Conservation (phyloP, 2,329 filamentous ascomycete species). For the Beauveria rudraprayagi region DNA sequence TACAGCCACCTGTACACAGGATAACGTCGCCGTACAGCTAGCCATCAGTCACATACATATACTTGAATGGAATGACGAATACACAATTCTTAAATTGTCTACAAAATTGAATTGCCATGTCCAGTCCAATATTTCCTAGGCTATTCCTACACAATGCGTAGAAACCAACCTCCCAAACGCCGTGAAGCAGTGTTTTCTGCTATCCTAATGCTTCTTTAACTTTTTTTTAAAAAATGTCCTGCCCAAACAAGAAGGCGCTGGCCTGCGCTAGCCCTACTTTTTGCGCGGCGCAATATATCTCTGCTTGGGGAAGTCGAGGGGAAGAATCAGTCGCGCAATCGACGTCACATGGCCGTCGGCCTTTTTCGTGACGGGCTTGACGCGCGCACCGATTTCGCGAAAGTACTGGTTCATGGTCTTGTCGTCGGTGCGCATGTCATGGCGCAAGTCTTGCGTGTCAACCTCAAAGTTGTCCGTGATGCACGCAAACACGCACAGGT, state of each 20-base stretch:
- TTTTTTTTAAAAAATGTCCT: not conserved
- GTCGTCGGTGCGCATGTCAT: conserved; percentile 65
- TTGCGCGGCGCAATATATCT: conserved; percentile 21
- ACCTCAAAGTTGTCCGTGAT: conserved; percentile 67
- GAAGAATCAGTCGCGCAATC: conserved; percentile 66
- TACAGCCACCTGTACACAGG: not conserved
- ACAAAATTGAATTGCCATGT: not conserved
- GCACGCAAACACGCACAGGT: conserved; percentile 63
- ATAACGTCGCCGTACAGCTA: not conserved
- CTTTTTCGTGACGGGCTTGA: conserved; percentile 53
- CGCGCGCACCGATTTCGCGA: conserved; percentile 63
- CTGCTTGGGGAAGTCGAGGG: conserved; percentile 72
- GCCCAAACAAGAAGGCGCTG: not conserved
- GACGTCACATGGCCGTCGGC: conserved; percentile 47
- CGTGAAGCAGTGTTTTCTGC: not conserved
- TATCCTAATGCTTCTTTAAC: not conserved
- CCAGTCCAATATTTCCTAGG: not conserved
- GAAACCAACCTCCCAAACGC: not conserved
- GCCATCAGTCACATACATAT: not conserved
- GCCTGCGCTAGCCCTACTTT: conserved; percentile 2
- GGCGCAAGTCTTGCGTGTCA: conserved; percentile 59
- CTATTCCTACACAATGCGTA: not conserved
- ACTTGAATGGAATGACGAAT: not conserved
- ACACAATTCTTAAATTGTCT: not conserved
- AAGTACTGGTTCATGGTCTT: conserved; percentile 66